phyloP scores from a whole-genome alignment of 2,329 filamentous ascomycete species.

The Aspergillus candidus region DNA sequence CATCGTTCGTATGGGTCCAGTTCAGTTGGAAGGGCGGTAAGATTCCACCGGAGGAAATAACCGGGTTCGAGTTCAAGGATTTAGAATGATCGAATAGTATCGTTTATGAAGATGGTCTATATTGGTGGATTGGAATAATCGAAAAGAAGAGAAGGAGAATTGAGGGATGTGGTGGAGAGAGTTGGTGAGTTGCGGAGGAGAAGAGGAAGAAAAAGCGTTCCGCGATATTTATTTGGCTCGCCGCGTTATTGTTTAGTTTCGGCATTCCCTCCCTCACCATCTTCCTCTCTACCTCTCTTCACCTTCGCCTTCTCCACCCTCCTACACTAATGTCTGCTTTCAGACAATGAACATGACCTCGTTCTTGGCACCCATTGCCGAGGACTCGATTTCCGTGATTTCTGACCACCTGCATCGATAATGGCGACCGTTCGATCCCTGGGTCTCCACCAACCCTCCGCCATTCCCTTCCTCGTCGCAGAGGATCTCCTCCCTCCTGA shows the following conservation, averaged over 20 bases:
- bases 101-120: neutral
- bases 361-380: conserved; percentile 19
- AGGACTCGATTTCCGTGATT: conserved; percentile 13
- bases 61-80: neutral
- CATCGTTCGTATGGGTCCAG: conserved; percentile 20
- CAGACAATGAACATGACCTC: conserved; percentile 24
- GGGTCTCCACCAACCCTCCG: conserved; percentile 82
- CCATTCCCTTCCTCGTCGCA: conserved; percentile 72
- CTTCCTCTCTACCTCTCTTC: conserved; percentile 4
- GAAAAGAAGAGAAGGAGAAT: neutral
- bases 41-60: neutral
- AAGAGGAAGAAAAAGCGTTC: conserved; percentile 16
- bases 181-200: conserved; percentile 12
- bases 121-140: neutral
- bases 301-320: conserved; percentile 2
- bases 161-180: conserved; percentile 8
- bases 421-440: conserved; percentile 93
- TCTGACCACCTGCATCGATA: conserved; percentile 23
- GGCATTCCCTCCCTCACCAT: conserved; percentile 12
- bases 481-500: conserved; percentile 70
- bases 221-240: conserved; percentile 13
- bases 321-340: too few relatives aligned
- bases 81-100: neutral
- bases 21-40: too few relatives aligned
- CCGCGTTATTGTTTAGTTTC: conserved; percentile 19